phyloP scores from a whole-genome alignment of 768 basidiomycete species.

The Boletus huronensis region DNA sequence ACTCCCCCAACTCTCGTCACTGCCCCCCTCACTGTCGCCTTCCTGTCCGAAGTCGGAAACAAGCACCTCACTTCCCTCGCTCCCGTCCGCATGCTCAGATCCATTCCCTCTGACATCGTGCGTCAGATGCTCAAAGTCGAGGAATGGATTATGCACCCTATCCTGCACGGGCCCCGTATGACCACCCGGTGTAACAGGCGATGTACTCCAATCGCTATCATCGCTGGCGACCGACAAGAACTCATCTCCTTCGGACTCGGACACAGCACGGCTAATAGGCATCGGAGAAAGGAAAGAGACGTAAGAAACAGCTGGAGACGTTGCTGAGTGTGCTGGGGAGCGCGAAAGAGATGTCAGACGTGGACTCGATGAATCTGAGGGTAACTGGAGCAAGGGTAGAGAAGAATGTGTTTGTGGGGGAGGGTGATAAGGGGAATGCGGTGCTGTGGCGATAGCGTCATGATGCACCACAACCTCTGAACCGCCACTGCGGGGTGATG shows the following conservation, averaged over 20 bases:
- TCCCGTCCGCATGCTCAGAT: constrained; percentile 7
- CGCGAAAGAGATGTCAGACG: constrained; percentile 1
- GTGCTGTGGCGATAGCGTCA: background rate
- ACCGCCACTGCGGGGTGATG: constrained; percentile 17
- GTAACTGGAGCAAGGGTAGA: constrained; percentile 15
- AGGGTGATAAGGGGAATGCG: background rate
- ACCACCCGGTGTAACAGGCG: background rate
- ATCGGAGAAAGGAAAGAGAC: constrained; percentile 27
- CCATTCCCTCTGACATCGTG: background rate
- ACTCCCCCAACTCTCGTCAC: constrained; percentile 28
- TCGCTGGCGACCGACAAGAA: constrained; percentile 24
- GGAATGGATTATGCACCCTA: constrained; percentile 19
- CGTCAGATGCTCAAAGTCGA: constrained; percentile 19
- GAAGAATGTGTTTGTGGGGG: background rate
- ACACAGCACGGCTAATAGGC: constrained; percentile 13
- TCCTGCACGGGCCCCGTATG: constrained; percentile 1
- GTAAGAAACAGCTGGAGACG: constrained; percentile 20
- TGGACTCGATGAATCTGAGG: background rate
- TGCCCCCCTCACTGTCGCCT: constrained; percentile 19
- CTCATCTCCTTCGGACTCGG: constrained; percentile 25
- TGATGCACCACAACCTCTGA: constrained; percentile 14
- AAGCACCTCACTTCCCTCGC: constrained; percentile 21
- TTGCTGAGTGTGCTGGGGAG: constrained; percentile 1
- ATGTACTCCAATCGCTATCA: constrained; percentile 13
- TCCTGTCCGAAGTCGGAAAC: constrained; percentile 9